phyloP scores from a whole-genome alignment of 23 red algal genomes.

The Gracilaria caudata region DNA sequence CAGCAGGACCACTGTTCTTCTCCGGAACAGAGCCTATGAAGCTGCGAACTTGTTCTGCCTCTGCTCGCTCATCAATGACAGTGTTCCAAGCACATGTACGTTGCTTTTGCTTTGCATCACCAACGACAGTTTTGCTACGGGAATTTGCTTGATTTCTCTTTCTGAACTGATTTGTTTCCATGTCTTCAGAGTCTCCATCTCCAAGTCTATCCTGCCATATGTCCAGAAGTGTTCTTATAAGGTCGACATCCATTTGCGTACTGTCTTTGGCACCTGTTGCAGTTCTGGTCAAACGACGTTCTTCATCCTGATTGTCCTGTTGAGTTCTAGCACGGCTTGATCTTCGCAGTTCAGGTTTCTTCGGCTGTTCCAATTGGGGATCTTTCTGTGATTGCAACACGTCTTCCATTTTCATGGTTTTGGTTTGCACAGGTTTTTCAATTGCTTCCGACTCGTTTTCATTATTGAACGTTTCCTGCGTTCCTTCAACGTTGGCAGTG shows the following conservation, averaged over 20 bases:
- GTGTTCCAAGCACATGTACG: conserved; percentile 26
- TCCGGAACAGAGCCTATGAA: conserved; percentile 21
- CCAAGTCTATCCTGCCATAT: conserved; percentile 13
- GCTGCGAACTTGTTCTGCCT: conserved; percentile 24
- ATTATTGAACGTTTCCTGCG: neutral
- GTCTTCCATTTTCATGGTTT: neutral
- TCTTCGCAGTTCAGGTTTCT: conserved; percentile 18
- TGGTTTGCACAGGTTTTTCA: neutral
- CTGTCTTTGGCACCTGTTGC: conserved; percentile 24
- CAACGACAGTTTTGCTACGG: neutral
- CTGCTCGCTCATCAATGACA: conserved; percentile 36
- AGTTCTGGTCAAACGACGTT: conserved; percentile 43
- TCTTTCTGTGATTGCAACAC: neutral
- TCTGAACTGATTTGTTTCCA: neutral
- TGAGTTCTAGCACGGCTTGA: conserved; percentile 10
- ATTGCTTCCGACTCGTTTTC: neutral
- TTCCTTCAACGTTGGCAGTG: neutral
- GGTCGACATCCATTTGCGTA: conserved; percentile 39
- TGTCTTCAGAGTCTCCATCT: neutral
- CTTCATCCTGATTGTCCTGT: conserved; percentile 10
- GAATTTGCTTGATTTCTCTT: neutral
- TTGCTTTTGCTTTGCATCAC: neutral
- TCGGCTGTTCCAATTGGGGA: neutral
- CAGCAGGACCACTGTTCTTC: conserved; percentile 61
- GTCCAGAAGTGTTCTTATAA: conserved; percentile 39